phyloP scores from a whole-genome alignment of 2,329 filamentous ascomycete genomes.

The Paradendryphiella salina region DNA sequence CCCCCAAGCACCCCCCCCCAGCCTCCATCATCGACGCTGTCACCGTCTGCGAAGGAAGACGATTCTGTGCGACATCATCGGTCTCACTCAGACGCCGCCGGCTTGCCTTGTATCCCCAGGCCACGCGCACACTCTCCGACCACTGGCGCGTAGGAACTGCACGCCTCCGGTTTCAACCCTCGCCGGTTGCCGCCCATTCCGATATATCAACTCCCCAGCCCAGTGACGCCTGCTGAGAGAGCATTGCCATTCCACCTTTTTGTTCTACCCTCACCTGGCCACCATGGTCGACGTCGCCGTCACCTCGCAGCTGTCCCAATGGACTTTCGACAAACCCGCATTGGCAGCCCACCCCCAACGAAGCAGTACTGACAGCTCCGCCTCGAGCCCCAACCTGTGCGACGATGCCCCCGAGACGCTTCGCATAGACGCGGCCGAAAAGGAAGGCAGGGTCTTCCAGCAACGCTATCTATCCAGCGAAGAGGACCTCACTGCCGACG shows the following conservation, averaged over 20 bases:
- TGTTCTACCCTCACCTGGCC: constrained; percentile 14
- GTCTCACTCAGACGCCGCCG: constrained; percentile 26
- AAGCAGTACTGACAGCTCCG: constrained; percentile 37
- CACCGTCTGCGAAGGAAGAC: not conserved
- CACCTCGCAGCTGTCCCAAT: constrained; percentile 44
- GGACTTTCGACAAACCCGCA: constrained; percentile 43
- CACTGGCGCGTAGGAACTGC: constrained; percentile 33
- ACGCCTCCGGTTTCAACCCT: constrained; percentile 39
- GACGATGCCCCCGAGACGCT: constrained; percentile 42
- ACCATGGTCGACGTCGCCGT: constrained; percentile 41
- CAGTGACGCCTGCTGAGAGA: constrained; percentile 3
- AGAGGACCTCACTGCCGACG: constrained; percentile 45
- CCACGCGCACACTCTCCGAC: constrained; percentile 26
- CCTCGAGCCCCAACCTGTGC: constrained; percentile 44
- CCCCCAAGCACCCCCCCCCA: constrained; percentile 1
- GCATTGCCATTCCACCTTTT: not conserved
- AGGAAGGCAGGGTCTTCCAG: constrained; percentile 37
- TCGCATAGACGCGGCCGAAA: constrained; percentile 37
- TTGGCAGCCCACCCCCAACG: constrained; percentile 31
- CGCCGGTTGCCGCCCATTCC: constrained; percentile 20
- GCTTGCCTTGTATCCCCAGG: constrained; percentile 23
- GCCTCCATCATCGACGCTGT: constrained; percentile 1
- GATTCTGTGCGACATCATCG: constrained; percentile 19
- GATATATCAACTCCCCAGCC: constrained; percentile 20
- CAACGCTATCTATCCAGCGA: constrained; percentile 47